Base-by-base conservation (phyloP, 352 stramenopile genomes). In the Phytopythium vexans region DNA sequence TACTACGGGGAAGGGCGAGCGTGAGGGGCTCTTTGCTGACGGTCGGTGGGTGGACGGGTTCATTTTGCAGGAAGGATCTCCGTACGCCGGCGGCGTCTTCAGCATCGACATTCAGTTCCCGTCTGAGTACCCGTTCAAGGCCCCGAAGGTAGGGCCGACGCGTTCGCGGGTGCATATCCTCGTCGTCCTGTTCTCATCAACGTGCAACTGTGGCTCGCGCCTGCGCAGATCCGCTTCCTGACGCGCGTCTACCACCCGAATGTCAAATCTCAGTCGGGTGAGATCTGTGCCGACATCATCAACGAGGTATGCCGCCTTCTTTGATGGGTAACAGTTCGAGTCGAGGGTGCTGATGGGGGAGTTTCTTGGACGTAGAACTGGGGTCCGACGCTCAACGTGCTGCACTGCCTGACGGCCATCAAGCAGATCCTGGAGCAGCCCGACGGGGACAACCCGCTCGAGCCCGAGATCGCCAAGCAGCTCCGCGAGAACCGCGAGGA, bases 211-310 rank as follows among this genome's bases (percentile, higher is more conserved):
- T 48, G 14, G 14, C 3, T 48, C 12, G 6, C 4, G 8, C 33
- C 42, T 35, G 4, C 52, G 41, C 36, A 88, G 64, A 82, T 98
- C 40, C 92, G 88, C 47, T 98, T 99, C 58, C 64, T 97, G 39
- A 98, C 94, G 14, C 88, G 95, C 41, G 88, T 98, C 27, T 99
- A 99, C 70, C 96, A 99, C 82, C 95, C 95, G 31, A 98, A 98
- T 54, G 88, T 99, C 47, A 98, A 98, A 69, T 90, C 86, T 3
- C 88, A 98, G 58, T 97, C 82, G 10, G 96, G 96, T 47, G 95
- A 98, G 74, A 98, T 99, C 58, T 99, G 96, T 59, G 92, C 92
- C 50, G 89, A 97, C 56, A 80, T 99, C 15, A 96, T 97, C 60
- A 96, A 94, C 49, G 83, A 96, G 71, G 78, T 89, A 16, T 32